These are phyloP conservation scores for Populus pruinosa DNA, from an alignment of 345 rosid genomes.

Conservation along the genomic window DNA sequence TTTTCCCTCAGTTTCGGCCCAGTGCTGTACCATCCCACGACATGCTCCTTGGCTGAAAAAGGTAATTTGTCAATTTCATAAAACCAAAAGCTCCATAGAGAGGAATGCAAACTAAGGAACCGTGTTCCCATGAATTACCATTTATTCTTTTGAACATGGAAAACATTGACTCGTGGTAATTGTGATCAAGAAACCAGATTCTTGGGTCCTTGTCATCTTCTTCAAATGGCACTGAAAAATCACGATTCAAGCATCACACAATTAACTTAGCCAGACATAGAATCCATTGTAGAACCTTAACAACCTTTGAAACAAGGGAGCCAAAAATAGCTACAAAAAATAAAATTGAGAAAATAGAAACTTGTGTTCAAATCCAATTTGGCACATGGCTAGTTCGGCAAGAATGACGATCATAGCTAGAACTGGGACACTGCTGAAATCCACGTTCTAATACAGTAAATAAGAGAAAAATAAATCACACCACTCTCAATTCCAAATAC, in stretches of 20 bases:
- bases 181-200: conserved; percentile 95
- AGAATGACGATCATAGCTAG: no score
- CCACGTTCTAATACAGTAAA: no score
- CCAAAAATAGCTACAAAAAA: neutral
- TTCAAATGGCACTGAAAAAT: conserved; percentile 76
- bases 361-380: neutral
- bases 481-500: neutral
- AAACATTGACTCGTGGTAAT: conserved; percentile 91
- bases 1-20: conserved; percentile 82
- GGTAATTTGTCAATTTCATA: no score
- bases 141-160: conserved; percentile 95
- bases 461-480: neutral
- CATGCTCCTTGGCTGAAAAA: conserved; percentile 77
- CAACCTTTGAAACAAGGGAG: neutral
- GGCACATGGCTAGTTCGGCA: neutral
- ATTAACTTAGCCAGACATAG: neutral
- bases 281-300: neutral
- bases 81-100: no score
- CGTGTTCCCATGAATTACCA: conserved; percentile 34
- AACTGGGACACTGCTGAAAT: neutral
- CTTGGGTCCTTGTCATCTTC: conserved; percentile 88
- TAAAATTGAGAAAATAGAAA: neutral
- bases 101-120: no score
- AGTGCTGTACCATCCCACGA: conserved; percentile 93
- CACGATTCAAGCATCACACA: neutral